phyloP scores from a whole-genome alignment of 495 filamentous ascomycete species.

The Glonium stellatum region DNA sequence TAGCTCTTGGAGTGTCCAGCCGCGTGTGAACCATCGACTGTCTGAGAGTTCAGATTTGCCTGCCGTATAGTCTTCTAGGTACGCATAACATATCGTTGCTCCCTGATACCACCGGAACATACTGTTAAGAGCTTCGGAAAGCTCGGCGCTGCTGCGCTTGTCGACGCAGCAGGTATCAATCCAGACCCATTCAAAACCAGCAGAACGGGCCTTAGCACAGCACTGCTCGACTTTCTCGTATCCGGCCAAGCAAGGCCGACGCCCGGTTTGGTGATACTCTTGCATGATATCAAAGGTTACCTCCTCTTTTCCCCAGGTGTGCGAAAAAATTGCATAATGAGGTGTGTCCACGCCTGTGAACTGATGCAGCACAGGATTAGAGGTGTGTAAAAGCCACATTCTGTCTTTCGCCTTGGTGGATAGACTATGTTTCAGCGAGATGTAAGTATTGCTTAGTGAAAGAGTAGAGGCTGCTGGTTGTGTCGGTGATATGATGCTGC shows the following conservation, averaged over 20 bases:
- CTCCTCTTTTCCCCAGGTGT: constrained; percentile 1
- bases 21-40: no score
- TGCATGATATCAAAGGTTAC: not conserved
- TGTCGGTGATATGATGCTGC: no score
- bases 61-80: no score
- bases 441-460: no score
- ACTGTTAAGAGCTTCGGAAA: not conserved
- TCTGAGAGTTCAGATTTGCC: no score
- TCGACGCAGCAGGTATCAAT: constrained; percentile 8
- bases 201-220: not conserved
- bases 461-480: no score
- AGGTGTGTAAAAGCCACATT: no score
- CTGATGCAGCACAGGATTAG: no score
- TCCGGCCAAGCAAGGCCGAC: not conserved
- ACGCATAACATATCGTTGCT: not conserved
- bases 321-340: not conserved
- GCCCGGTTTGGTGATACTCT: not conserved
- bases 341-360: no score
- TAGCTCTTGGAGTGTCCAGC: no score
- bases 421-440: no score
- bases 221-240: not conserved
- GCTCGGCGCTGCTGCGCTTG: not conserved
- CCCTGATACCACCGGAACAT: not conserved
- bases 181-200: constrained; percentile 3
- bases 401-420: no score